Conservation (phyloP, 129 eudicot species). For the Tagetes patula region DNA sequence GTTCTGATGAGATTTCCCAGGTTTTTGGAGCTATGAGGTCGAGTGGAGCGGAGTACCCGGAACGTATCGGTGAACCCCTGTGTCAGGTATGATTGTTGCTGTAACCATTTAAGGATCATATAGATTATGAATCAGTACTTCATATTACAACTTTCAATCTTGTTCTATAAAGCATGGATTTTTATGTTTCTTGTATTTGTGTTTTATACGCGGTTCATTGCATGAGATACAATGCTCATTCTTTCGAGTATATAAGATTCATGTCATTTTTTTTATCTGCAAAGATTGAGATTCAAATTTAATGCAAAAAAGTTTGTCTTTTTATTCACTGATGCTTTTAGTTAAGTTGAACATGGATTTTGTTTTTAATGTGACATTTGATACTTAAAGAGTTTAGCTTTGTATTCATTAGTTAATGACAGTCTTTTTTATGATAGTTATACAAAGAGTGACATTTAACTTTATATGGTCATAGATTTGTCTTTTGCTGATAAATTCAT, state of each 20-base stretch:
- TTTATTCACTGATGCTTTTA: conserved; percentile 7
- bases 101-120: not conserved
- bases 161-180: not conserved
- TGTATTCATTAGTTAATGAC: conserved; percentile 1
- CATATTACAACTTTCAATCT: not conserved
- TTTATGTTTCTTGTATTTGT: no score
- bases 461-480: conserved; percentile 2
- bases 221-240: no score
- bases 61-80: conserved; percentile 73
- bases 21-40: conserved; percentile 62
- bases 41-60: conserved; percentile 57
- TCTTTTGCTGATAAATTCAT: conserved; percentile 3
- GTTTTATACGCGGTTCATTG: no score
- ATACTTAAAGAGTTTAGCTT: conserved; percentile 5
- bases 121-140: not conserved
- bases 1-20: conserved; percentile 38
- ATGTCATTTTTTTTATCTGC: not conserved
- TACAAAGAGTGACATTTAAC: not conserved
- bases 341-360: conserved; percentile 1
- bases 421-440: not conserved
- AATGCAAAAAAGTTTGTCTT: conserved; percentile 19
- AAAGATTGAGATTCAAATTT: conserved; percentile 16
- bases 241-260: no score
- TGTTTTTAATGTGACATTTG: conserved; percentile 17
- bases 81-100: conserved; percentile 59